A percentile compares a stretch with the other conserved stretches of the same genome.
These are phyloP conservation scores for Botrytis tulipae DNA, from an alignment of 2,329 filamentous ascomycete genomes.

Conservation along the genomic window DNA sequence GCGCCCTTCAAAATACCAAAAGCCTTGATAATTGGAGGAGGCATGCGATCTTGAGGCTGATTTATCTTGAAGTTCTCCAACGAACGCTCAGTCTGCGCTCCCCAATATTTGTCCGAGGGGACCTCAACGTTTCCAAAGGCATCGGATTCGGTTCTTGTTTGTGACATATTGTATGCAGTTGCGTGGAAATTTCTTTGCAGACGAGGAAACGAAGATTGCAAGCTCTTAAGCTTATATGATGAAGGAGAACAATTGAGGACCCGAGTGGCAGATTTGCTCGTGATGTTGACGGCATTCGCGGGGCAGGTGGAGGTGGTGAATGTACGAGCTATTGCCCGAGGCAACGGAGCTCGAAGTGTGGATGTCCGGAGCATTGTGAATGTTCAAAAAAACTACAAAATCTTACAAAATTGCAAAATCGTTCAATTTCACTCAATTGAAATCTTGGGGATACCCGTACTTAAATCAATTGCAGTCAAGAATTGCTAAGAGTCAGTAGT, in stretches of 20 bases:
- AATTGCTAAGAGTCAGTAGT: slow-evolving; percentile 2
- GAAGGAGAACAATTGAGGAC: slow-evolving; percentile 14
- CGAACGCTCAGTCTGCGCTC: slow-evolving; percentile 93
- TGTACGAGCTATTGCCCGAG: slow-evolving; percentile 18
- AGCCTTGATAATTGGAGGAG: slow-evolving; percentile 83
- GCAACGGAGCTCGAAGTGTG: slow-evolving; percentile 20
- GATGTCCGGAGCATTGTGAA: slow-evolving; percentile 19
- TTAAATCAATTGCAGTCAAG: slow-evolving; percentile 10
- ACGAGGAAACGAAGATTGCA: slow-evolving; percentile 23
- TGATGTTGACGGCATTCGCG: slow-evolving; percentile 15
- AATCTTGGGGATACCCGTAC: slow-evolving; percentile 5
- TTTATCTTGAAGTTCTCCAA: slow-evolving; percentile 99
- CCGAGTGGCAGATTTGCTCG: slow-evolving; percentile 19
- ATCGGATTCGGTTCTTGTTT: slow-evolving; percentile 84
- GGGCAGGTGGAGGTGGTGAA: slow-evolving; percentile 14
- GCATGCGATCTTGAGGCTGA: slow-evolving; percentile 98
- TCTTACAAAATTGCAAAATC: neutral
- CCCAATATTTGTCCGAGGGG: slow-evolving; percentile 93
- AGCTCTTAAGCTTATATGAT: slow-evolving; percentile 20
- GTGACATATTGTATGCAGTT: slow-evolving; percentile 41
- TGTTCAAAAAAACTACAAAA: slow-evolving; percentile 5
- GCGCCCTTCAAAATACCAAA: slow-evolving; percentile 98
- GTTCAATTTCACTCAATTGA: slow-evolving; percentile 15
- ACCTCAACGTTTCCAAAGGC: slow-evolving; percentile 98
- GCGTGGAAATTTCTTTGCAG: slow-evolving; percentile 35